Evolutionary conservation across 352 stramenopile genomes (phyloP).

Genomic region (Phytophthora tubulina): DNA sequence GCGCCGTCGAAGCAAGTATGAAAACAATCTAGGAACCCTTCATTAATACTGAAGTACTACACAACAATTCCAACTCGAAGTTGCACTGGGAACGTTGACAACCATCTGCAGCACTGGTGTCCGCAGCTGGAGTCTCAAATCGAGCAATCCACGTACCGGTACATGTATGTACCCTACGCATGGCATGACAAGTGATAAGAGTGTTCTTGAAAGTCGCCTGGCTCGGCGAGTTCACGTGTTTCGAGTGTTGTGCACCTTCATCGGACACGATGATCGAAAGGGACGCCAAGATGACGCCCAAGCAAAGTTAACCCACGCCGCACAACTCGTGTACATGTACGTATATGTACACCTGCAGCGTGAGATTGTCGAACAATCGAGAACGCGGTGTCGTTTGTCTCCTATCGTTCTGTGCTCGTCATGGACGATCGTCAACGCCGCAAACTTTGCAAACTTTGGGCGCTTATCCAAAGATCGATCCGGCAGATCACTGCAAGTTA

Average conservation of each 20-base stretch:
- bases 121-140: slow-evolving; percentile 15
- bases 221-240: slow-evolving; percentile 13
- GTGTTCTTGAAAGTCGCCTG: slow-evolving; percentile 29
- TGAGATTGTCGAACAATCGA: slow-evolving; percentile 18
- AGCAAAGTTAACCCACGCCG: slow-evolving; percentile 39
- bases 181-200: slow-evolving; percentile 6
- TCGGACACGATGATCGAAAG: slow-evolving; percentile 19
- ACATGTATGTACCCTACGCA: background rate
- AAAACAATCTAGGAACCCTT: too few species aligned
- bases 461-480: background rate
- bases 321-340: slow-evolving; percentile 16
- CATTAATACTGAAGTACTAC: too few species aligned
- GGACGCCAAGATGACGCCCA: background rate
- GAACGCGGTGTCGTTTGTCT: slow-evolving; percentile 14
- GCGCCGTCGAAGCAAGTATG: background rate
- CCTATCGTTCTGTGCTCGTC: slow-evolving; percentile 11
- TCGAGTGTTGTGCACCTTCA: slow-evolving; percentile 1
- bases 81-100: background rate
- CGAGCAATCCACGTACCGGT: background rate
- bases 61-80: background rate
- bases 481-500: slow-evolving; percentile 1
- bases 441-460: too few species aligned
- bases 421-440: background rate
- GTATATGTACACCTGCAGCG: background rate
- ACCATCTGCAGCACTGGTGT: slow-evolving; percentile 18